These are phyloP conservation scores for Paecilomyces sp. DNA, from an alignment of 2,329 filamentous ascomycete species.

Conservation along the genomic window DNA sequence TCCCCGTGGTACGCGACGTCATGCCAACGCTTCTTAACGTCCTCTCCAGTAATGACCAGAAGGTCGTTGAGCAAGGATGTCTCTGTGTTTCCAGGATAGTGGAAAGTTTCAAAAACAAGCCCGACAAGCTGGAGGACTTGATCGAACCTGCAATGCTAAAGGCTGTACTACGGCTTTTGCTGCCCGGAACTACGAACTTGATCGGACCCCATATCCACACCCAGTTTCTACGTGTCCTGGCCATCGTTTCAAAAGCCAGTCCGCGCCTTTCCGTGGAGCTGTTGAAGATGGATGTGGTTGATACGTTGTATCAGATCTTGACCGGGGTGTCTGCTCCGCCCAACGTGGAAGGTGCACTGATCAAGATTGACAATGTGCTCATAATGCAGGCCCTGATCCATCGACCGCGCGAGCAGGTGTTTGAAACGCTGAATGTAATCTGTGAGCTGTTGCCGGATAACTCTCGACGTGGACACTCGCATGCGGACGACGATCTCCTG, in stretches of 20 bases:
- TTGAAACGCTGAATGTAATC: conserved; percentile 94
- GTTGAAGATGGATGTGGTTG: conserved; percentile 93
- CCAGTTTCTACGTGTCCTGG: conserved; percentile 85
- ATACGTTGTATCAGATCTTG: conserved; percentile 93
- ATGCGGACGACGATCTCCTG: conserved; percentile 40
- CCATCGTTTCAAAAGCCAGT: conserved; percentile 83
- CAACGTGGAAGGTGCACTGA: conserved; percentile 47
- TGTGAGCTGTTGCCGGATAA: conserved; percentile 84
- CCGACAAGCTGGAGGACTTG: conserved; percentile 82
- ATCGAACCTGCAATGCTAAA: conserved; percentile 81
- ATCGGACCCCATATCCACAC: conserved; percentile 94
- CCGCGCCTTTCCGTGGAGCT: conserved; percentile 80
- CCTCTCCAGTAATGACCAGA: conserved; percentile 84
- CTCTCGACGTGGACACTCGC: conserved; percentile 49
- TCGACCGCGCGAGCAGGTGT: conserved; percentile 88
- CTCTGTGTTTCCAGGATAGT: conserved; percentile 93
- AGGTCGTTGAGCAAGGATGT: conserved; percentile 93
- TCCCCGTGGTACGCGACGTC: conserved; percentile 82
- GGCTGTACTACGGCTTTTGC: conserved; percentile 75
- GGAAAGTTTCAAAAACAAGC: conserved; percentile 89
- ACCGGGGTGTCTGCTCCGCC: conserved; percentile 89
- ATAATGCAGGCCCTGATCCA: conserved; percentile 99
- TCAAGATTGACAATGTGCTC: conserved; percentile 87
- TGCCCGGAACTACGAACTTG: conserved; percentile 91
- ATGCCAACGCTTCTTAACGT: conserved; percentile 95